Percentiles rank a stretch among this genome's conserved stretches.
These are phyloP conservation scores for Beta corolliflora DNA, from an alignment of 179 eudicot species.

Conservation along the genomic window DNA sequence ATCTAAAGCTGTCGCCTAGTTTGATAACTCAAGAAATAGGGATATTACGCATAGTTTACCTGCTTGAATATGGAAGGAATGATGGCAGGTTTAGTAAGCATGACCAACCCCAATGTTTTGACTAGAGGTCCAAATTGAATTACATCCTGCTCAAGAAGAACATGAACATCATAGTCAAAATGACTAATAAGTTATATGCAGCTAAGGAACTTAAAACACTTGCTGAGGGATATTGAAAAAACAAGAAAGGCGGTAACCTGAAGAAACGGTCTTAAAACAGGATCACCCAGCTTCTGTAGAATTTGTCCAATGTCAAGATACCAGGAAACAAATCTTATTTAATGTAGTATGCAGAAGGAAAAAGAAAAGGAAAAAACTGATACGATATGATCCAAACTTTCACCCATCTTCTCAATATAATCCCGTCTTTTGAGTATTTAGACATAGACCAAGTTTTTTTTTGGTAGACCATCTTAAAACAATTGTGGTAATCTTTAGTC, in stretches of 20 bases:
- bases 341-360: too few species aligned
- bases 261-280: slow-evolving; percentile 93
- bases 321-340: background rate
- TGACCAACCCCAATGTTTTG: slow-evolving; percentile 88
- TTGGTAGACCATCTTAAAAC: too few species aligned
- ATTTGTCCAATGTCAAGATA: slow-evolving; percentile 15
- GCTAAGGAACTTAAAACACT: background rate
- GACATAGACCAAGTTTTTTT: too few species aligned
- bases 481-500: too few species aligned
- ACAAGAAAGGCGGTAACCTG: slow-evolving; percentile 53
- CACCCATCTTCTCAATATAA: too few species aligned
- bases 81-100: slow-evolving; percentile 76
- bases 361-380: too few species aligned
- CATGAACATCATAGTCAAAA: background rate
- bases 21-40: background rate
- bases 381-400: too few species aligned
- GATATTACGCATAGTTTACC: slow-evolving; percentile 37
- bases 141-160: slow-evolving; percentile 65
- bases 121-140: slow-evolving; percentile 96
- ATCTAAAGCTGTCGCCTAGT: background rate
- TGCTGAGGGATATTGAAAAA: background rate
- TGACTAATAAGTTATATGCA: background rate
- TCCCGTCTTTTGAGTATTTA: too few species aligned
- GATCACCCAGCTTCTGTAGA: slow-evolving; percentile 87
- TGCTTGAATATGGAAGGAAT: slow-evolving; percentile 93